Percentiles rank a stretch among this genome's conserved stretches.
Evolutionary conservation across 169 alveolate genomes (phyloP).

Genomic region (Cytauxzoon felis): DNA sequence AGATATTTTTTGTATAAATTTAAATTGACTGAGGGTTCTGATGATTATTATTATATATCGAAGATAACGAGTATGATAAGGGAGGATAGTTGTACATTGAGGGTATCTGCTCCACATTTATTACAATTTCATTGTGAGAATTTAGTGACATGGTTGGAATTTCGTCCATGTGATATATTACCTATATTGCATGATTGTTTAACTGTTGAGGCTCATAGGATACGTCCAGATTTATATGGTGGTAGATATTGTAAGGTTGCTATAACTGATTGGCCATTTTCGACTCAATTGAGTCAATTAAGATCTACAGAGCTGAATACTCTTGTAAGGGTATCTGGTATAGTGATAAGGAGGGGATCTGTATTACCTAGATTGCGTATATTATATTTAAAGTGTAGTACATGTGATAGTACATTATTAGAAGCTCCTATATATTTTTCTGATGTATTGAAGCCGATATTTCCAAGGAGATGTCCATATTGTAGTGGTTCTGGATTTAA

Average conservation of each 20-base stretch:
- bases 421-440: conserved; percentile 77
- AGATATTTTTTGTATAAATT: conserved; percentile 57
- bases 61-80: conserved; percentile 79
- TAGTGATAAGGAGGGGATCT: conserved; percentile 76
- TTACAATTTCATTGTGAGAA: conserved; percentile 77
- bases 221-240: conserved; percentile 66
- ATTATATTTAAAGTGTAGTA: conserved; percentile 82
- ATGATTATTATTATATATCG: conserved; percentile 70
- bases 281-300: conserved; percentile 89
- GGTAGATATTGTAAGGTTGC: conserved; percentile 80
- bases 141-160: conserved; percentile 75
- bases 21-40: conserved; percentile 56
- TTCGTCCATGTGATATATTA: conserved; percentile 72
- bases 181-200: conserved; percentile 79
- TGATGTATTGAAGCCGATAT: conserved; percentile 68
- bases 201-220: conserved; percentile 74
- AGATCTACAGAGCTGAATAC: conserved; percentile 90
- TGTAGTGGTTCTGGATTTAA: conserved; percentile 89
- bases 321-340: conserved; percentile 84
- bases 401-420: conserved; percentile 72
- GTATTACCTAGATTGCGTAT: conserved; percentile 90
- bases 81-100: conserved; percentile 76
- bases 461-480: conserved; percentile 87
- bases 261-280: conserved; percentile 85
- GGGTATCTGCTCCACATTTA: conserved; percentile 77